Evolutionary conservation across 768 basidiomycete species (phyloP), one percentile per base, ranked within the genome.

Genomic region (Suillus luteus): DNA sequence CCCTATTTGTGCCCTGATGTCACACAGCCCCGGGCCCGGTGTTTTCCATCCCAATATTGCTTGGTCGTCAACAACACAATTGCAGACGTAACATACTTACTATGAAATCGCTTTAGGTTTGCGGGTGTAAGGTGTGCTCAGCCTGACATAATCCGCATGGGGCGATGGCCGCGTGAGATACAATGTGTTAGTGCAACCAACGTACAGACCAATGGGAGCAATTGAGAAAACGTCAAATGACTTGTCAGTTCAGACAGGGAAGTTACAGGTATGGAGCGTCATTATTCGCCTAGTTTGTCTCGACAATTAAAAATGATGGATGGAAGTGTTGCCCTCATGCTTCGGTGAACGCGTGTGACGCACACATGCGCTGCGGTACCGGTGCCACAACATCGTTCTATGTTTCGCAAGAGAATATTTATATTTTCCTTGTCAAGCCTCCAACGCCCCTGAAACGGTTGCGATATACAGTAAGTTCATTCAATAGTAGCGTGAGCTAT

Each of bases 91-190:
- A 12, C 33, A 31, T 17, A 24, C 33, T 1, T 17, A 24, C 33
- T 1, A 22, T 24, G 31, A 11, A 19, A 27, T n/a, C 52, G 2
- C 19, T 11, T 54, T 12, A 54, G 35, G 52, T 54, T 33, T 54
- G 33, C 55, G 10, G 40, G 19, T 41, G 24, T 27, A 57, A 24
- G 55, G 24, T 57, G 54, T 55, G 22, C 38, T 24, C 27, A 7
- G 19, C 19, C 19, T 54, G 33, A n/a, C 52, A 54, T 27, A 41
- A 38, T 41, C 31, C 38, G 17, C 40, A 31, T 41, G 38, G 27
- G 27, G 24, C 40, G 57, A 40, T 58, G 40, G 38, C 57, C 27
- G 57, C 57, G 57, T 58, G 57, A 58, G 57, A 58, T 31, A 57
- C 17, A 57, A 17, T 40, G 14, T 12, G 15, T 24, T 24, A 1